These are phyloP conservation scores for Nyssa sinensis DNA, from an alignment of 148 eudicot genomes.

Conservation along the genomic window DNA sequence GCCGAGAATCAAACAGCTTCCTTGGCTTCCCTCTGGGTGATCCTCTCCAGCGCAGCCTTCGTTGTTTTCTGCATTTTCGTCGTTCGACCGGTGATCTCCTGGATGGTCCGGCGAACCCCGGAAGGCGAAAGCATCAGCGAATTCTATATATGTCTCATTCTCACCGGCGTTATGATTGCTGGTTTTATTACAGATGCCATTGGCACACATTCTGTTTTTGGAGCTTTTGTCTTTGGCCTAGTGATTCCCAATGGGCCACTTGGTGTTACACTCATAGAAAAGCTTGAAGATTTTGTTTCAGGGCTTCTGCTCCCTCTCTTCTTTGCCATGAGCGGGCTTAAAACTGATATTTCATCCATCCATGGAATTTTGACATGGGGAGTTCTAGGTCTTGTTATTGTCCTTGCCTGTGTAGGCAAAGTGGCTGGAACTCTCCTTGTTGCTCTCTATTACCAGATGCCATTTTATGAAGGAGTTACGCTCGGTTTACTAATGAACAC, in stretches of 20 bases:
- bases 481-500: slow-evolving; percentile 71
- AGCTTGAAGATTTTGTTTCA: slow-evolving; percentile 71
- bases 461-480: slow-evolving; percentile 52
- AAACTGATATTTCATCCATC: slow-evolving; percentile 37
- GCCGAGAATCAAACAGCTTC: slow-evolving; percentile 37
- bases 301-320: slow-evolving; percentile 67
- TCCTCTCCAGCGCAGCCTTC: slow-evolving; percentile 42
- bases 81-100: slow-evolving; percentile 41
- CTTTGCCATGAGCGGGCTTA: slow-evolving; percentile 66
- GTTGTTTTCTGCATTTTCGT: slow-evolving; percentile 41
- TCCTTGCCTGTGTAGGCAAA: slow-evolving; percentile 48
- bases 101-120: slow-evolving; percentile 57
- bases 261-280: slow-evolving; percentile 57
- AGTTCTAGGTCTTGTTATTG: slow-evolving; percentile 24
- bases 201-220: slow-evolving; percentile 82
- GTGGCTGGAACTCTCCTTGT: slow-evolving; percentile 45
- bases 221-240: slow-evolving; percentile 70
- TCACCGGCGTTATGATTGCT: slow-evolving; percentile 62
- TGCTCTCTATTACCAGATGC: slow-evolving; percentile 50
- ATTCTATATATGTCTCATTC: slow-evolving; percentile 53
- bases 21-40: slow-evolving; percentile 54
- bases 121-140: slow-evolving; percentile 69
- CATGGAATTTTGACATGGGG: slow-evolving; percentile 30
- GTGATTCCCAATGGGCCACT: slow-evolving; percentile 68
- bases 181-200: slow-evolving; percentile 73